A percentile compares a stretch with the other conserved stretches of the same genome.
Evolutionary conservation across 2,329 filamentous ascomycete species (phyloP).

Genomic region (Paraphaeosphaeria sporulosa): DNA sequence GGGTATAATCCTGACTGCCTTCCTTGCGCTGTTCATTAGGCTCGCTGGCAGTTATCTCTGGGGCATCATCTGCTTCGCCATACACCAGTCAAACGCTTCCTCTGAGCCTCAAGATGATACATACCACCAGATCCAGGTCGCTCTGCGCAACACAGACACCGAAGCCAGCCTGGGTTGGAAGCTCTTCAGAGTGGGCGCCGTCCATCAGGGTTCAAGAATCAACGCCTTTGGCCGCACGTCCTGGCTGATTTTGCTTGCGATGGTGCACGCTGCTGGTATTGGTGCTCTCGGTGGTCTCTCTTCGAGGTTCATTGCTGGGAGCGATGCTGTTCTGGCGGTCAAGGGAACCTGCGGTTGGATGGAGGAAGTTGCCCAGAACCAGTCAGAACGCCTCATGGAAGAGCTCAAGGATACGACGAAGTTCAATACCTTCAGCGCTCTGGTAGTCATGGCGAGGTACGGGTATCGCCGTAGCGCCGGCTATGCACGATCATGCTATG

Average conservation of each 20-base stretch:
- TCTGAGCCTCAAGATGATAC: conserved; percentile 18
- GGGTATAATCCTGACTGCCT: conserved; percentile 14
- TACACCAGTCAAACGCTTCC: conserved; percentile 20
- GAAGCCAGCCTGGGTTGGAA: conserved; percentile 15
- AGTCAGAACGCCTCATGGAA: neutral
- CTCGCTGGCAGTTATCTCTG: conserved; percentile 9
- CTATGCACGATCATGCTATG: conserved; percentile 22
- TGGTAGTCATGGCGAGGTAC: conserved; percentile 18
- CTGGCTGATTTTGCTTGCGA: conserved; percentile 16
- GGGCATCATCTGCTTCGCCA: conserved; percentile 16
- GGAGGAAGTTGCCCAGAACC: conserved; percentile 3
- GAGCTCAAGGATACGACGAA: conserved; percentile 8
- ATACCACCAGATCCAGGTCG: conserved; percentile 23
- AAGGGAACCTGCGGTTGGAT: conserved; percentile 17
- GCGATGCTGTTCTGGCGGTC: conserved; percentile 13
- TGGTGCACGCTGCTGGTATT: conserved; percentile 12
- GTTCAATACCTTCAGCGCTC: conserved; percentile 10
- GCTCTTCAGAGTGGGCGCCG: conserved; percentile 15
- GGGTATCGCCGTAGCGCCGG: conserved; percentile 17
- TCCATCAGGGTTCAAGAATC: conserved; percentile 17
- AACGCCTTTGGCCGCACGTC: conserved; percentile 13
- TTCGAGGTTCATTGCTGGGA: conserved; percentile 15
- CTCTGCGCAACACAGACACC: conserved; percentile 21
- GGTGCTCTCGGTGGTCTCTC: conserved; percentile 14
- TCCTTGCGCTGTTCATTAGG: conserved; percentile 14